A percentile compares a stretch with the other conserved stretches of the same genome.
phyloP scores from a whole-genome alignment of 192 early-diverging fungal species.

The Coemansia sp. region DNA sequence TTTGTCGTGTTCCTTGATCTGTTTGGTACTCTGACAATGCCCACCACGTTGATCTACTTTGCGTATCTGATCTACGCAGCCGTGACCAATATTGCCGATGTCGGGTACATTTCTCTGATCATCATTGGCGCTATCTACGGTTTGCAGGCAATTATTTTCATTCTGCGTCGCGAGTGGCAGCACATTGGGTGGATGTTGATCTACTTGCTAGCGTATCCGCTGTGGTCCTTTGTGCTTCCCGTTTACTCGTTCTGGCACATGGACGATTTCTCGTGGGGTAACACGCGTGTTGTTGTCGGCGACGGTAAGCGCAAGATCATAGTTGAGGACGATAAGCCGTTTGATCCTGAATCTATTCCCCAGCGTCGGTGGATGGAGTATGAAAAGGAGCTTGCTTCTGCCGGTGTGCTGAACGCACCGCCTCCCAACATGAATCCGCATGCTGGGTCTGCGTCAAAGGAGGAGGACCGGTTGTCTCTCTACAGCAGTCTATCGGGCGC shows the following conservation, averaged over 20 bases:
- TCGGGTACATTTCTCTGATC: conserved; percentile 79
- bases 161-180: conserved; percentile 78
- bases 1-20: conserved; percentile 96
- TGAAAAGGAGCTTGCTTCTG: conserved; percentile 73
- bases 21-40: conserved; percentile 77
- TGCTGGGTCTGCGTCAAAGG: conserved; percentile 28
- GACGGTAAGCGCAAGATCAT: conserved; percentile 67
- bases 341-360: conserved; percentile 86
- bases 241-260: conserved; percentile 99
- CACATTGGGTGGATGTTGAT: conserved; percentile 83
- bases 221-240: conserved; percentile 89
- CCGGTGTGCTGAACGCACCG: conserved; percentile 37
- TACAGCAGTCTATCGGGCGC: conserved; percentile 41
- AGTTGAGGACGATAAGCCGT: conserved; percentile 72
- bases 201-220: conserved; percentile 85
- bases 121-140: conserved; percentile 88
- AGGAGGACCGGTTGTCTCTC: conserved; percentile 31
- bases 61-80: conserved; percentile 78
- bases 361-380: conserved; percentile 87
- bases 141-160: conserved; percentile 82
- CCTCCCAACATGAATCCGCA: conserved; percentile 45
- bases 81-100: conserved; percentile 59
- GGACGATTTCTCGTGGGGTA: conserved; percentile 99
- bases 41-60: conserved; percentile 84
- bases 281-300: conserved; percentile 84